A percentile compares a stretch with the other conserved stretches of the same genome.
These are phyloP conservation scores for Aspergillus spinulosporus DNA, from an alignment of 2,329 filamentous ascomycete genomes.

Conservation along the genomic window DNA sequence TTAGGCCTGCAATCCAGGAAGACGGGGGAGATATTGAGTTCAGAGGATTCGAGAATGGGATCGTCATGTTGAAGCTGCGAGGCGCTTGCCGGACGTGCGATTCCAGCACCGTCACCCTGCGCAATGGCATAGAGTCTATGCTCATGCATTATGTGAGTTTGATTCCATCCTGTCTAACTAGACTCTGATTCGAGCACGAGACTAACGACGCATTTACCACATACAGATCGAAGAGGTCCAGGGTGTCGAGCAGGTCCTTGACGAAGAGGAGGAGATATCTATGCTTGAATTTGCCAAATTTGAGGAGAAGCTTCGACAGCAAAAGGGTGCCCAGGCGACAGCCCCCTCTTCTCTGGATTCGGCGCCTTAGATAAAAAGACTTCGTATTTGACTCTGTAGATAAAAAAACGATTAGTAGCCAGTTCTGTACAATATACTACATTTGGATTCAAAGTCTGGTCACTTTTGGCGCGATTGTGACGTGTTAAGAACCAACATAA, in stretches of 20 bases:
- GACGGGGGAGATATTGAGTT: slow-evolving; percentile 98
- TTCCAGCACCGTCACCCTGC: slow-evolving; percentile 92
- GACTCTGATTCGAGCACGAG: background rate
- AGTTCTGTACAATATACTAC: background rate
- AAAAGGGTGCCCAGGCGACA: slow-evolving; percentile 55
- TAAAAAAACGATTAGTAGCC: background rate
- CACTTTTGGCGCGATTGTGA: too few species aligned
- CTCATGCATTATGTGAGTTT: slow-evolving; percentile 85
- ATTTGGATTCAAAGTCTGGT: background rate
- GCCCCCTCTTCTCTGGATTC: slow-evolving; percentile 55
- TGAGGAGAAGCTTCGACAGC: slow-evolving; percentile 74
- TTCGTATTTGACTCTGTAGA: background rate
- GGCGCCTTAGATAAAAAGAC: slow-evolving; percentile 30
- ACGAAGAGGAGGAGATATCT: slow-evolving; percentile 87
- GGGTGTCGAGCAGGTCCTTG: slow-evolving; percentile 84
- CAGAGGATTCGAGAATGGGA: slow-evolving; percentile 80
- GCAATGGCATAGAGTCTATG: slow-evolving; percentile 98
- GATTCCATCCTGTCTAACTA: slow-evolving; percentile 1
- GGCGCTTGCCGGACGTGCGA: slow-evolving; percentile 96
- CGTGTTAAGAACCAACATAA: too few species aligned
- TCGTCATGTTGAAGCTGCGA: slow-evolving; percentile 81
- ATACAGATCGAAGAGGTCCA: slow-evolving; percentile 89
- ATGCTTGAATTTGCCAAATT: slow-evolving; percentile 89
- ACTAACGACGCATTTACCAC: slow-evolving; percentile 8
- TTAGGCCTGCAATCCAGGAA: slow-evolving; percentile 93